Evolutionary conservation across 164 flowering plant genomes (phyloP).

Genomic region (Euptelea pleiosperma): DNA sequence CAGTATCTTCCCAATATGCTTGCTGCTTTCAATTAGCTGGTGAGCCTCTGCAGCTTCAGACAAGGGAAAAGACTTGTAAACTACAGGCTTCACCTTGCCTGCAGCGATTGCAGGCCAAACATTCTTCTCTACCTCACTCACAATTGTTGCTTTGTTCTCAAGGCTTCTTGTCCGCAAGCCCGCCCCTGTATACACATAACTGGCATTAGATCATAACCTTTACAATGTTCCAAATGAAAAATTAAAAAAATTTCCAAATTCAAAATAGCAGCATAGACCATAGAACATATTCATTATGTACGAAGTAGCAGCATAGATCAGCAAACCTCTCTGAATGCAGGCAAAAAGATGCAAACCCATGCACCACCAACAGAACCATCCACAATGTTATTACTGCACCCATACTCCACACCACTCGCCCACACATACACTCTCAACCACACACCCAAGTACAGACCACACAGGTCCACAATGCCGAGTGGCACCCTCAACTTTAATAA

Average conservation of each 20-base stretch:
- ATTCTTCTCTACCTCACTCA: conserved; percentile 79
- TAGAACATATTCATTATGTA: background rate
- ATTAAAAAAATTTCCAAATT: background rate
- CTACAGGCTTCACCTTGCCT: conserved; percentile 75
- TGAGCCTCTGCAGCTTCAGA: conserved; percentile 79
- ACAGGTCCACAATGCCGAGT: too few relatives aligned
- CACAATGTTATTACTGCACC: too few relatives aligned
- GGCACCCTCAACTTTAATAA: too few relatives aligned
- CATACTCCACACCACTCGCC: too few relatives aligned
- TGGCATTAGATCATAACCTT: conserved; percentile 1
- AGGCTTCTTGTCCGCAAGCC: conserved; percentile 59
- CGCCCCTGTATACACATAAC: conserved; percentile 49
- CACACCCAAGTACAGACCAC: too few relatives aligned
- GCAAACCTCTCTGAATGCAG: background rate
- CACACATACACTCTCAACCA: too few relatives aligned
- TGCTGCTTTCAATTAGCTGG: conserved; percentile 72
- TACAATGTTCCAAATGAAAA: background rate
- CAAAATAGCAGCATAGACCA: background rate
- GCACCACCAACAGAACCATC: too few relatives aligned
- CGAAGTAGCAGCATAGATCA: background rate
- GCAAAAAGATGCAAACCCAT: background rate
- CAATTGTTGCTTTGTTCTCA: conserved; percentile 74
- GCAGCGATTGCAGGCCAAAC: conserved; percentile 85
- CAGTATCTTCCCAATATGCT: conserved; percentile 78
- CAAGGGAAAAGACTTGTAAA: conserved; percentile 52